Conservation (phyloP, 331 rosid species). For the Telfairia occidentalis region DNA sequence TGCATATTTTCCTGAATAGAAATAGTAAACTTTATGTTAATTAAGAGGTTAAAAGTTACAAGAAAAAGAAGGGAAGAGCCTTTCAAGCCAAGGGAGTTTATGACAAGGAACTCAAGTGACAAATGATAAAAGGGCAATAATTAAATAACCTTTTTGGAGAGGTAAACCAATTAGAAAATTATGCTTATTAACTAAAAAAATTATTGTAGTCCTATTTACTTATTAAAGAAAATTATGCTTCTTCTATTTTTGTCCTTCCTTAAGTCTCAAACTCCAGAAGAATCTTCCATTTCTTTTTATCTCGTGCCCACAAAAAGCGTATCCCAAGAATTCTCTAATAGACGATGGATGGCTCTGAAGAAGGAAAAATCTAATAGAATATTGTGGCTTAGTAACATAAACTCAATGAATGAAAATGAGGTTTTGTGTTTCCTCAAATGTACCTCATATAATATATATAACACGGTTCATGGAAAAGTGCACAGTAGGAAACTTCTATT, state of each 20-base stretch:
- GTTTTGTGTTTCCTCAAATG: background rate
- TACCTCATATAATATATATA: background rate
- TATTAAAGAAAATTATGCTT: background rate
- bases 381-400: background rate
- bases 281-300: slow-evolving; percentile 2
- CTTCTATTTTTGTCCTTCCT: background rate
- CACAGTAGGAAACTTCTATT: background rate
- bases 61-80: background rate
- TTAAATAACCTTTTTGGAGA: background rate
- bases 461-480: background rate
- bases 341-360: background rate
- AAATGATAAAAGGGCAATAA: background rate
- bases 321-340: background rate
- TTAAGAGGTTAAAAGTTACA: background rate
- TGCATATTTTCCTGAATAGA: background rate
- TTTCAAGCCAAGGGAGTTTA: background rate
- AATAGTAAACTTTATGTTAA: background rate
- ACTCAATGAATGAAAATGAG: background rate
- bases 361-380: background rate
- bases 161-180: background rate
- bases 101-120: background rate
- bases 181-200: background rate
- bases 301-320: background rate
- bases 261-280: background rate
- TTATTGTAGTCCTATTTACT: background rate